phyloP scores from a whole-genome alignment of 2,329 filamentous ascomycete species.

The Gnomoniopsis smithogilvyi region DNA sequence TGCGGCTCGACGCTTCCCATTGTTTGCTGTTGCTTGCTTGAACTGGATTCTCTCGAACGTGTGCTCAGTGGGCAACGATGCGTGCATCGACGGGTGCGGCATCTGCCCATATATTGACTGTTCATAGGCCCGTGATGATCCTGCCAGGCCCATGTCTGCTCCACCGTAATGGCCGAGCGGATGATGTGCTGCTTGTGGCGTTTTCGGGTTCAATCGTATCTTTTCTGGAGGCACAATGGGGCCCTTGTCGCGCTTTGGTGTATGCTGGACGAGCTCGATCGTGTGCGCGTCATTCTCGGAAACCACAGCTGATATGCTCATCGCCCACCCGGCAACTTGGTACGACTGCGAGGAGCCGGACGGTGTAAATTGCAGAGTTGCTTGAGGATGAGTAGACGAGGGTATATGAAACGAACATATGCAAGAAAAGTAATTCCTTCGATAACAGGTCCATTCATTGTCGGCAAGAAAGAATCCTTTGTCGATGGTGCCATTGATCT shows the following conservation, averaged over 20 bases:
- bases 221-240: constrained; percentile 72
- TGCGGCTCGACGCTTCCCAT: constrained; percentile 83
- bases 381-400: constrained; percentile 40
- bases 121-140: constrained; percentile 38
- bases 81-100: constrained; percentile 22
- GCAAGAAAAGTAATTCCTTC: constrained; percentile 87
- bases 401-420: constrained; percentile 72
- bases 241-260: constrained; percentile 86
- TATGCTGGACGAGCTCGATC: constrained; percentile 86
- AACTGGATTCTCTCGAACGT: constrained; percentile 90
- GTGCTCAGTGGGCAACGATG: constrained; percentile 48
- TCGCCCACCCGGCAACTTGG: constrained; percentile 71
- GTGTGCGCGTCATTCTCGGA: constrained; percentile 71
- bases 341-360: constrained; percentile 52
- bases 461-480: constrained; percentile 85
- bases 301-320: constrained; percentile 81
- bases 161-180: constrained; percentile 43
- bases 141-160: constrained; percentile 29
- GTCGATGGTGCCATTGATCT: constrained; percentile 77
- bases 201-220: constrained; percentile 64
- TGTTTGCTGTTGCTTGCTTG: constrained; percentile 91
- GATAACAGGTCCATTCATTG: constrained; percentile 86
- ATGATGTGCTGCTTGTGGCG: constrained; percentile 48
- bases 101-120: constrained; percentile 35
- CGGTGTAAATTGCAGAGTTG: constrained; percentile 49